Base-by-base conservation (phyloP, 139 green algal genomes). In the Astrephomene gubernaculifera region DNA sequence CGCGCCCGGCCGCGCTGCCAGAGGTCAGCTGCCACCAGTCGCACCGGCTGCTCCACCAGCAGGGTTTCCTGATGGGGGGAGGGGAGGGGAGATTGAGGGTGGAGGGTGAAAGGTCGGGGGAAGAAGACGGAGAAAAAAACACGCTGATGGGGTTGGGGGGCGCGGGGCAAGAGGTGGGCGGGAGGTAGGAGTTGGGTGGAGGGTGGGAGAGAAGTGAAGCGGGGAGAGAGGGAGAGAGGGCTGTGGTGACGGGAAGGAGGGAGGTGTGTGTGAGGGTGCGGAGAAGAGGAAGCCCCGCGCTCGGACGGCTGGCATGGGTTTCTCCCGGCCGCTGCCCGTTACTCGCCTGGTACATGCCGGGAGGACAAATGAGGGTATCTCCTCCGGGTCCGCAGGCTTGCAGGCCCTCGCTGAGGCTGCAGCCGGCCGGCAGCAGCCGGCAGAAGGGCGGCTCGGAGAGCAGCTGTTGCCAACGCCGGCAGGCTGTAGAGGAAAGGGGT, bases 291-390 rank as follows among this genome's bases (percentile, higher is more conserved):
- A 57, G 12, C 12, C 49, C 49, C 49, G 12, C 49, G 17, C 49
- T 17, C 49, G 12, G 12, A 57, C 49, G 17, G 12, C 49, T 57
- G 49, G 49, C 12, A 57, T 57, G 17, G 49, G 17, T 57, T 12
- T 57, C 12, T 17, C 49, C 49, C 49, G 17, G 17, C 49, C 49
- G 12, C 49, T 17, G 49, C 49, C 49, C 49, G 17, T 57, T 12
- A 29, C 69, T 0, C 31, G 38, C 78, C 78, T 84, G 78, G 43
- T 84, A 84, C 63, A 75, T 74, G 43, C 63, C 78, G 8, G 78
- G 43, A 7, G 60, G 61, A 38, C 61, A 71, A 7, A 84, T 65
- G 63, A 84, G 43, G 10, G 78, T 84, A 44, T 84, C 78, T 12
- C n/a, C n/a, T n/a, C 78, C 78, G 1, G 61, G 31, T 31, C 31